These are phyloP conservation scores for Auriscalpium orientale DNA, from an alignment of 768 basidiomycete species.

Conservation along the genomic window DNA sequence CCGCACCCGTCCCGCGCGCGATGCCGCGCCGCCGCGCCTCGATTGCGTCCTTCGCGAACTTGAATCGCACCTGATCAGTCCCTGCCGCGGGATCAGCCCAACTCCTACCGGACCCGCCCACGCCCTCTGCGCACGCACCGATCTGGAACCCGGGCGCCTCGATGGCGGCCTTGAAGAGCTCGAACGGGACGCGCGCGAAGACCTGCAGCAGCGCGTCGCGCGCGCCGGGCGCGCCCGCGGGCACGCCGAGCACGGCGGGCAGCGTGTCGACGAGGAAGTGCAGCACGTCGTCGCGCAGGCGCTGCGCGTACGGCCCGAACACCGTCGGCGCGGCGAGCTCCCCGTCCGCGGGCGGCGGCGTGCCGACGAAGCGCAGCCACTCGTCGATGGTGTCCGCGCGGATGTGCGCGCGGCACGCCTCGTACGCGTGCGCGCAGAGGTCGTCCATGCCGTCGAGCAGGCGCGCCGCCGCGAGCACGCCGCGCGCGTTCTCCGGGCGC, in stretches of 20 bases:
- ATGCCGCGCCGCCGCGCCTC: constrained; percentile 75
- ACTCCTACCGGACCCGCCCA: background rate
- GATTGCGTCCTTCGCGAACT: constrained; percentile 87
- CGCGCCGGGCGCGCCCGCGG: constrained; percentile 37
- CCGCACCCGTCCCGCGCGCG: constrained; percentile 60
- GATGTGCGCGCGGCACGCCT: constrained; percentile 69
- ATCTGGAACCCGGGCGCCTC: constrained; percentile 77
- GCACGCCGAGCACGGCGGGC: constrained; percentile 55
- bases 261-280: constrained; percentile 71
- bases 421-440: constrained; percentile 71
- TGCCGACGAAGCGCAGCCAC: constrained; percentile 74
- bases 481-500: constrained; percentile 73
- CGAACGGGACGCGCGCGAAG: constrained; percentile 78
- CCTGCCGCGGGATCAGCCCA: constrained; percentile 31
- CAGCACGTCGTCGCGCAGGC: constrained; percentile 69
- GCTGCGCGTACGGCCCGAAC: constrained; percentile 72
- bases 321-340: constrained; percentile 44
- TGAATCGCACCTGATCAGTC: constrained; percentile 81
- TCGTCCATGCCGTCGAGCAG: constrained; percentile 86
- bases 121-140: constrained; percentile 37
- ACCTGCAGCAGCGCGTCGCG: constrained; percentile 68
- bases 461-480: constrained; percentile 78
- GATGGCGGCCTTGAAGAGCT: constrained; percentile 77
- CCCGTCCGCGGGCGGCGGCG: constrained; percentile 44
- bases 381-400: constrained; percentile 62